Evolutionary conservation across 345 rosid genomes (phyloP).

Genomic region (Anastatica hierochuntica): DNA sequence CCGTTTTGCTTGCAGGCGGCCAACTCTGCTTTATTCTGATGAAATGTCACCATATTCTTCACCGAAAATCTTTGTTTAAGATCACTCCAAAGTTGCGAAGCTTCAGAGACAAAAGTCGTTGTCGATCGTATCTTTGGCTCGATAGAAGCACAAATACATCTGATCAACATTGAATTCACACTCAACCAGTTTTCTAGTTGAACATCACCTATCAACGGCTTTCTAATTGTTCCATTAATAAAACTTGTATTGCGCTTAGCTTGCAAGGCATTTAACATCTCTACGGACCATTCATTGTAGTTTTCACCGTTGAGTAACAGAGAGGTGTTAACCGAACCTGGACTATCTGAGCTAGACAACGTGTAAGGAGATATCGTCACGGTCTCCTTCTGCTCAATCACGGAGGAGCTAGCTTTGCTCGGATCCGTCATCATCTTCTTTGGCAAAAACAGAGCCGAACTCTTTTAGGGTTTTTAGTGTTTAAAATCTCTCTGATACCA

Average conservation of each 20-base stretch:
- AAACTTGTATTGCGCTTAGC: background rate
- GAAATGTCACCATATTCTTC: background rate
- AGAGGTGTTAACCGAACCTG: background rate
- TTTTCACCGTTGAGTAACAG: background rate
- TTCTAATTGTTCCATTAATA: background rate
- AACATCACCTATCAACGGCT: no score
- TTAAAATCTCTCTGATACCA: no score
- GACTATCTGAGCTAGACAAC: background rate
- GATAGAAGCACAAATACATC: background rate
- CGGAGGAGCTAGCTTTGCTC: no score
- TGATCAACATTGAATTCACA: background rate
- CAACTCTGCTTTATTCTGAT: no score
- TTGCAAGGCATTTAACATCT: background rate
- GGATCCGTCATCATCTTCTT: no score
- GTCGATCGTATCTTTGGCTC: background rate
- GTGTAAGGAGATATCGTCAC: no score
- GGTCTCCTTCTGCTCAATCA: no score
- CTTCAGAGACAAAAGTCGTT: accelerated
- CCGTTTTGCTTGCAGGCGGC: no score
- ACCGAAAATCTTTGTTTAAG: background rate
- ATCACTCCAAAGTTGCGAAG: background rate
- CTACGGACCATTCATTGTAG: background rate
- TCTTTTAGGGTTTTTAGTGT: no score
- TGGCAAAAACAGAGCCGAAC: no score
- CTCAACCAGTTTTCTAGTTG: background rate